Percentiles rank a stretch among this genome's conserved stretches.
These are phyloP conservation scores for Malania oleifera DNA, from an alignment of 164 flowering plant species.

Conservation along the genomic window DNA sequence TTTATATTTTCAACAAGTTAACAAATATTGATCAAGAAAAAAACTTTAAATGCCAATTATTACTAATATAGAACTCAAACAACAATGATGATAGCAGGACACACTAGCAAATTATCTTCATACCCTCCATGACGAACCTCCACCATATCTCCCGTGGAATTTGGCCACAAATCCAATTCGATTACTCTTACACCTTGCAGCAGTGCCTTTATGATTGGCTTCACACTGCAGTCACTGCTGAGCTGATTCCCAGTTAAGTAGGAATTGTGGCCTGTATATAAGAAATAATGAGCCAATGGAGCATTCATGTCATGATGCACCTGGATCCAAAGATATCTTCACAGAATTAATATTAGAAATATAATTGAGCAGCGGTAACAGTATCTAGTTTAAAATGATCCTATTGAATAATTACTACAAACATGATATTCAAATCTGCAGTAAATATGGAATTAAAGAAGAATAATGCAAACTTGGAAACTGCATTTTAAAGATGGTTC, in stretches of 20 bases:
- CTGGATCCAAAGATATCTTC: slow-evolving; percentile 15
- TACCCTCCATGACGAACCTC: slow-evolving; percentile 45
- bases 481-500: no score
- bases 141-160: slow-evolving; percentile 13
- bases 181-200: slow-evolving; percentile 31
- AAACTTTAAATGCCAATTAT: neutral
- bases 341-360: neutral
- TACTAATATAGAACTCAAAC: neutral
- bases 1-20: neutral
- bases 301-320: slow-evolving; percentile 33
- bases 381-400: no score
- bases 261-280: slow-evolving; percentile 36
- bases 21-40: neutral
- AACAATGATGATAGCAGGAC: neutral
- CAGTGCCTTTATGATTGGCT: slow-evolving; percentile 31
- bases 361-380: neutral
- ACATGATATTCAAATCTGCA: no score
- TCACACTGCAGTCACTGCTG: slow-evolving; percentile 26
- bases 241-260: slow-evolving; percentile 38
- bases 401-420: no score
- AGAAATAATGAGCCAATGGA: slow-evolving; percentile 32
- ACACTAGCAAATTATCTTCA: neutral
- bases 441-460: no score
- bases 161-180: slow-evolving; percentile 41
- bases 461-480: no score